phyloP scores from a whole-genome alignment of 495 filamentous ascomycete species.

The Daldinia grandis region DNA sequence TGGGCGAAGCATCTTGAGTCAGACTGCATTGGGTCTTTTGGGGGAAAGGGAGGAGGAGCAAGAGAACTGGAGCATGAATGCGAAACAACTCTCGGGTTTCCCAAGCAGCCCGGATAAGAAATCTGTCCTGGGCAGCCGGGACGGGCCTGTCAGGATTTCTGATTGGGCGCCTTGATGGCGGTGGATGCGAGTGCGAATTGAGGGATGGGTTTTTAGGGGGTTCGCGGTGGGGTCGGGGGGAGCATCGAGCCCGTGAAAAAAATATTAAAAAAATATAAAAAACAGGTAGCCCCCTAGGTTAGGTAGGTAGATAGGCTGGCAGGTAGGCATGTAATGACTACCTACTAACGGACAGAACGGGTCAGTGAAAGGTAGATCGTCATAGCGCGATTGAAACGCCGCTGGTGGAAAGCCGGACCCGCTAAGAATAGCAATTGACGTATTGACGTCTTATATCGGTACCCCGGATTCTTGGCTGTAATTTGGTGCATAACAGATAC shows the following conservation, averaged over 20 bases:
- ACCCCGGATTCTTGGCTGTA: constrained; percentile 37
- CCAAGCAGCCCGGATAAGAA: constrained; percentile 37
- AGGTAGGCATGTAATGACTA: too few relatives aligned
- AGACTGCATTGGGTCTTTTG: constrained; percentile 12
- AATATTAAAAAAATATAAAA: too few relatives aligned
- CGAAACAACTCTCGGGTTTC: constrained; percentile 38
- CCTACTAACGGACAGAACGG: neutral
- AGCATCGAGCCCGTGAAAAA: neutral
- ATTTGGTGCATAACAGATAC: neutral
- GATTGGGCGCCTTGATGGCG: constrained; percentile 23
- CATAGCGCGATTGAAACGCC: constrained; percentile 18
- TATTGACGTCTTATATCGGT: constrained; percentile 14
- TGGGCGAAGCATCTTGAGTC: constrained; percentile 29
- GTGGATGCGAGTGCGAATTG: constrained; percentile 23
- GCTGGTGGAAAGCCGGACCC: neutral
- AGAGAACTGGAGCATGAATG: neutral
- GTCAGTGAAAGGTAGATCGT: constrained; percentile 14
- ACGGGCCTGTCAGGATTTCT: constrained; percentile 11
- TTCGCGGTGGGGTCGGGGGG: constrained; percentile 19
- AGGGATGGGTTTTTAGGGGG: constrained; percentile 14
- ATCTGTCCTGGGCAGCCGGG: constrained; percentile 11
- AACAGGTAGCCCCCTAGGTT: neutral
- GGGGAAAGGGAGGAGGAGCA: neutral
- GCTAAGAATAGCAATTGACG: constrained; percentile 26
- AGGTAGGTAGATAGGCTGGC: too few relatives aligned